Percentiles rank a stretch among this genome's conserved stretches.
Conservation (phyloP, 73 alveolate genomes). For the Diophrys appendiculata region DNA sequence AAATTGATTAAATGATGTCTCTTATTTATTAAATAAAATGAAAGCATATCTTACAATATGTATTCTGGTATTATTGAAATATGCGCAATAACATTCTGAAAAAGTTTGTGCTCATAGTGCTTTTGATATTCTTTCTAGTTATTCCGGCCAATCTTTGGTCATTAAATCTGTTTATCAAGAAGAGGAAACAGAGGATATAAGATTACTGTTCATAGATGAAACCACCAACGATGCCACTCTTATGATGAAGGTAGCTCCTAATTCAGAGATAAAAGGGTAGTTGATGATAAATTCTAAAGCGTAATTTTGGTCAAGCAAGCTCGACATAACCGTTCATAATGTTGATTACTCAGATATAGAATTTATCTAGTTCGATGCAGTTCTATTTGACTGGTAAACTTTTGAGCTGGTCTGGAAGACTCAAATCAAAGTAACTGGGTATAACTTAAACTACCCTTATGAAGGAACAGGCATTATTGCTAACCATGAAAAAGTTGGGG, state of each 20-base stretch:
- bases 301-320: neutral
- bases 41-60: no score
- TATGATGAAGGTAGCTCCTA: neutral
- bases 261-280: neutral
- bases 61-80: no score
- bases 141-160: neutral
- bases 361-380: neutral
- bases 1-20: no score
- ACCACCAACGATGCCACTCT: neutral
- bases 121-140: neutral
- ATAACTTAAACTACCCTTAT: neutral
- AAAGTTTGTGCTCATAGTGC: neutral
- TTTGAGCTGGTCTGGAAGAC: neutral
- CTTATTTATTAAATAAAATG: no score
- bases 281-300: neutral
- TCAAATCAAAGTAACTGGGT: neutral
- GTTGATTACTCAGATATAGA: neutral
- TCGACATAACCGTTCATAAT: neutral
- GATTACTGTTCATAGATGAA: neutral
- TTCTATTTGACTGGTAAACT: neutral
- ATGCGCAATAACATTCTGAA: no score
- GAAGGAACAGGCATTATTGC: neutral
- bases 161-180: neutral
- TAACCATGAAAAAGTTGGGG: neutral
- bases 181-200: neutral